Conservation (phyloP, 306 rosid genomes). For the Lablab purpureus region DNA sequence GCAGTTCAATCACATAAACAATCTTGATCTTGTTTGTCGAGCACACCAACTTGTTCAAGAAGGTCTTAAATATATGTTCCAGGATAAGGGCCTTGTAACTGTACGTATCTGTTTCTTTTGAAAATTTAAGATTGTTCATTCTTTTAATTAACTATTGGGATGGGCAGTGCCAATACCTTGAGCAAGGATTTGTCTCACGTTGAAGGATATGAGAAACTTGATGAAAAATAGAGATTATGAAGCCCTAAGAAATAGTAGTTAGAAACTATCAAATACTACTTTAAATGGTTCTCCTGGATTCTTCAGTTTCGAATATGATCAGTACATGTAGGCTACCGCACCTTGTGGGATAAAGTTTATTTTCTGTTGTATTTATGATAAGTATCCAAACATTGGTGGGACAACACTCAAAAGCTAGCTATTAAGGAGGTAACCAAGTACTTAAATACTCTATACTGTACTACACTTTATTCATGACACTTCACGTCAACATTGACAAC, state of each 20-base stretch:
- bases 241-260: not conserved
- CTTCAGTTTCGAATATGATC: not conserved
- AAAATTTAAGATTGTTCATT: constrained; percentile 16
- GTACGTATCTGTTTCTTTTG: constrained; percentile 50
- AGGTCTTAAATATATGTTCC: constrained; percentile 99
- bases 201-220: not conserved
- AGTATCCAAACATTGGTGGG: no score
- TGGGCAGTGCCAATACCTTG: not conserved
- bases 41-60: constrained; percentile 99
- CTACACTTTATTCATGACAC: no score
- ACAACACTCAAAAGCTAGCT: no score
- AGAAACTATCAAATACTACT: not conserved
- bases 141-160: constrained; percentile 4
- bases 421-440: no score
- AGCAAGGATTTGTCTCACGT: not conserved
- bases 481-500: no score
- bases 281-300: not conserved
- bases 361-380: not conserved
- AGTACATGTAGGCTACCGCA: constrained; percentile 11
- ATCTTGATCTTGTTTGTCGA: constrained; percentile 96
- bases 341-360: constrained; percentile 18
- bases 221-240: not conserved
- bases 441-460: no score
- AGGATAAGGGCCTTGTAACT: constrained; percentile 99
- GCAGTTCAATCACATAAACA: constrained; percentile 96